Evolutionary conservation across 2,329 filamentous ascomycete genomes (phyloP), one percentile per base, ranked within the genome.

Genomic region (Venturia effusa): DNA sequence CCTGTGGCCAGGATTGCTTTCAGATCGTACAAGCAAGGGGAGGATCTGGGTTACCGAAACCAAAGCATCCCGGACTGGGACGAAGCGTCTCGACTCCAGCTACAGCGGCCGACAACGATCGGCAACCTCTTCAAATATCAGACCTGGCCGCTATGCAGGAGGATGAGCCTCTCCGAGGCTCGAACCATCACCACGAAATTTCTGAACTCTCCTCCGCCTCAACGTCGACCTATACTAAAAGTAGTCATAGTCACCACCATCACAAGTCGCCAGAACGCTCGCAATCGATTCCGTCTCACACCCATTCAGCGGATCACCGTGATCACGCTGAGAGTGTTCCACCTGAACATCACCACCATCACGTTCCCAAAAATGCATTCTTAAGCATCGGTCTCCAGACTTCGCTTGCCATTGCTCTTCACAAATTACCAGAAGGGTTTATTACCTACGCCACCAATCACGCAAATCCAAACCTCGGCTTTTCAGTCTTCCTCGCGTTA

Each of bases 401-500:
- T 0, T 93, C 90, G 19, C 87, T 97, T 61, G 94, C 94, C 6
- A 97, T 99, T 67, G 92, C 93, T 8, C 80, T 99, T 1, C 94
- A 99, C 79, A 99, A 99, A 74, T 88, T 97, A 41, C 94, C 94
- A 1, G 94, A 88, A 74, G 85, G 85, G 45, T 88, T 88, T 75
- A 88, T 99, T 69, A 97, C 93, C 0, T 99, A 95, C 73, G 93
- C 94, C 11, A 97, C 94, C 11, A 99, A 97, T 75, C 94, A 99
- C 73, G 93, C 92, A 15, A 97, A 92, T 73, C 92, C 94, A 0
- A 81, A 83, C 0, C 84, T 99, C 0, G 94, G 94, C 24, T 86
- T 96, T 75, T 89, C 90, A 62, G 91, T 99, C 63, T 99, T 99
- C 77, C 84, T 97, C 74, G 93, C 94, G 0, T 83, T 99, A 8